phyloP scores from a whole-genome alignment of 495 filamentous ascomycete genomes.

The Daldinia vernicosa region DNA sequence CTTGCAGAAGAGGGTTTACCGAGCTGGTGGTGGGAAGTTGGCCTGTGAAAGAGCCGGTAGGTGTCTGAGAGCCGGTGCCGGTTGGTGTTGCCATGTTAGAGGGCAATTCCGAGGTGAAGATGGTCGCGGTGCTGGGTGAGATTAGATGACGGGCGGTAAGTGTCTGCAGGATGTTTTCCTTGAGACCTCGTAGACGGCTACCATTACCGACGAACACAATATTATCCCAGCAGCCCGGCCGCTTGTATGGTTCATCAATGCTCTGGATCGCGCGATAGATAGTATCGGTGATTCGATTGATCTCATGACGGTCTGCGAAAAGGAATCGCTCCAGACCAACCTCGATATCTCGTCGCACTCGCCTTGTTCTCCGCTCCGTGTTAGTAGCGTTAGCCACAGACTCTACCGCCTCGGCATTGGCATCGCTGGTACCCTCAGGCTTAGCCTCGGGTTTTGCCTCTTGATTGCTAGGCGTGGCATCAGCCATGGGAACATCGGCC shows the following conservation, averaged over 20 bases:
- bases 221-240: conserved; percentile 88
- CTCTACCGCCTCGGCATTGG: conserved; percentile 21
- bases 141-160: conserved; percentile 85
- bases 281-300: conserved; percentile 81
- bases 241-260: conserved; percentile 79
- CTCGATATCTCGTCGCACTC: conserved; percentile 76
- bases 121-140: conserved; percentile 88
- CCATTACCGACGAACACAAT: conserved; percentile 90
- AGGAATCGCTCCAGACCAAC: conserved; percentile 89
- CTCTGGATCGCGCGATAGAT: conserved; percentile 82
- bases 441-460: conserved; percentile 36
- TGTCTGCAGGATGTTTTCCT: conserved; percentile 82
- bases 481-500: conserved; percentile 50
- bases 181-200: conserved; percentile 82
- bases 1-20: conserved; percentile 91
- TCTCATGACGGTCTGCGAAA: conserved; percentile 74
- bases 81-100: conserved; percentile 88
- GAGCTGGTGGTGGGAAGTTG: conserved; percentile 60
- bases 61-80: conserved; percentile 92
- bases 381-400: conserved; percentile 17
- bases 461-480: conserved; percentile 24
- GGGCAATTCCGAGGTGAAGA: conserved; percentile 95
- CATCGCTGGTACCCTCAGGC: conserved; percentile 23
- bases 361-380: conserved; percentile 51
- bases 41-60: conserved; percentile 69